Base-by-base conservation (phyloP, 164 flowering plant species). In the Vitis labrusca region DNA sequence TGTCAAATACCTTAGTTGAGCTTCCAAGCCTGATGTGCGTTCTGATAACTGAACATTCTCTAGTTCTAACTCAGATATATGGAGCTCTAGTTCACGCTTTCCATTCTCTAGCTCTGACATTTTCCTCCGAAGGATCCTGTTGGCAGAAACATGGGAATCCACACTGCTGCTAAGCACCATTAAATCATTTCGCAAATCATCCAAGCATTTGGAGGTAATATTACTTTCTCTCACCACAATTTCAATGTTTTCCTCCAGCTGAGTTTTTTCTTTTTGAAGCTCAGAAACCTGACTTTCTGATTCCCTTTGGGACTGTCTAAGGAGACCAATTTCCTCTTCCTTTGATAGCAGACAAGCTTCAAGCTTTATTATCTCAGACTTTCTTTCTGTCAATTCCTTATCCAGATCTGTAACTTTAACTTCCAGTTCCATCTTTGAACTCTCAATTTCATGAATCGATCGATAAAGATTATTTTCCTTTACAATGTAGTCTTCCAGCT, bases 41-140 rank as follows among this genome's bases (percentile, higher is more conserved):
- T 74, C 82, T 19, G 85, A 82, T 54, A 89, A 70, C 69, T 80
- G 80, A 44, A 79, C 60, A 66, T 89, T 91, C 73, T 91, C 95
- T 66, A 80, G 77, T 78, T 85, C 86, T 70, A 90, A 64, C 65
- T 81, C 83, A 12, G 85, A 80, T 58, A 87, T 56, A 59, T 76
- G 89, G 44, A 78, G 64, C 77, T 90, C 92, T 17, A 86, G 62
- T 72, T 85, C 91, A 49, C n/a, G 53, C 60, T 81, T 90, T 54
- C 63, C 74, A 65, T 37, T 79, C 78, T 84, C 92, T 44, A 87
- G 77, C 75, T 86, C 93, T 32, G 72, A 71, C 50, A 70, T 74
- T 68, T 82, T 85, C 72, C 74, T 79, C 61, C 86, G 89, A 48
- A 89, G 88, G 64, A 76, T 52, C 77, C 80, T 85, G 55, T 79